Percentiles rank a stretch among this genome's conserved stretches.
Conservation (phyloP, 2,329 filamentous ascomycete genomes). For the Fusarium succisae region DNA sequence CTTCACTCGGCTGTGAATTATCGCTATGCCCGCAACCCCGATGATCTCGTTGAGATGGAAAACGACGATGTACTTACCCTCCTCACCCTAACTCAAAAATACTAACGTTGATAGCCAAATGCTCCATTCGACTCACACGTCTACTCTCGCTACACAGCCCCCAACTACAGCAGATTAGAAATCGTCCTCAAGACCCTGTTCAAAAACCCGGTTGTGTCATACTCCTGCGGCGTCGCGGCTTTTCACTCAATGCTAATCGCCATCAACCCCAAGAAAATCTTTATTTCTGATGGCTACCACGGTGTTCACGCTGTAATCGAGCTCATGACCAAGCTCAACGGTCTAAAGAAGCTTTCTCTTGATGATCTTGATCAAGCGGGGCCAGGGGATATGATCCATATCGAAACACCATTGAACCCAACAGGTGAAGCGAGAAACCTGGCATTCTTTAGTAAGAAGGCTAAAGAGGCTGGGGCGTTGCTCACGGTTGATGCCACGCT, state of each 20-base stretch:
- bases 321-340: conserved; percentile 78
- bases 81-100: too few species aligned
- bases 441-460: conserved; percentile 74
- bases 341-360: conserved; percentile 77
- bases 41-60: neutral
- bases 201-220: conserved; percentile 75
- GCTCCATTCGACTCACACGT: conserved; percentile 71
- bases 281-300: conserved; percentile 88
- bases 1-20: neutral
- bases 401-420: conserved; percentile 95
- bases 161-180: conserved; percentile 86
- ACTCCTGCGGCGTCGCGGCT: conserved; percentile 83
- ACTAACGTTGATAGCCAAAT: conserved; percentile 49
- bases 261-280: conserved; percentile 82
- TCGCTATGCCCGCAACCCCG: neutral
- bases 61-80: neutral
- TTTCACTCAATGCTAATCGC: conserved; percentile 86
- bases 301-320: conserved; percentile 87
- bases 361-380: conserved; percentile 71
- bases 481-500: conserved; percentile 92
- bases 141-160: conserved; percentile 83
- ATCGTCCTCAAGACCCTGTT: conserved; percentile 81
- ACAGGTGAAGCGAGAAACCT: conserved; percentile 83
- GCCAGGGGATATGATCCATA: conserved; percentile 78
- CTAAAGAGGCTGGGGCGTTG: conserved; percentile 74